Conservation (phyloP, 768 basidiomycete genomes). For the Phlebiopsis gigantea region DNA sequence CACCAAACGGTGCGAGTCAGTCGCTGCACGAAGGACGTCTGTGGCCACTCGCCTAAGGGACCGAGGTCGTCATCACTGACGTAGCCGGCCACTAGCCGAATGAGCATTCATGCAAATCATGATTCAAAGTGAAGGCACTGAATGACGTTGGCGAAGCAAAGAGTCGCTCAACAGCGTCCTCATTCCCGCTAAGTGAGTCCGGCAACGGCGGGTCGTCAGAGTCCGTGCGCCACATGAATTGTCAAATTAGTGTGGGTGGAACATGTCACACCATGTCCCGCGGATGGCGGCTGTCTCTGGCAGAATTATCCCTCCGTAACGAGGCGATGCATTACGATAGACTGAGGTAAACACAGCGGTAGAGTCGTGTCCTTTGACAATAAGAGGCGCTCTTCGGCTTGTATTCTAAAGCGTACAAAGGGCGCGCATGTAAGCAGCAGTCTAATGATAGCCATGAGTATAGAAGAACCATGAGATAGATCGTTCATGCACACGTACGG, state of each 20-base stretch:
- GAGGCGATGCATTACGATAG: background rate
- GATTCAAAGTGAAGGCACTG: background rate
- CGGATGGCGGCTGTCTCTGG: background rate
- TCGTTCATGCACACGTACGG: background rate
- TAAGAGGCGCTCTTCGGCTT: background rate
- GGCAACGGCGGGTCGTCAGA: background rate
- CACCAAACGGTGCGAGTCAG: background rate
- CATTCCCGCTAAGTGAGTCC: background rate
- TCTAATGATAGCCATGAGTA: background rate
- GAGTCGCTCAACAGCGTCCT: background rate
- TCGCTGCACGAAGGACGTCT: background rate
- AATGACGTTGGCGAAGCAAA: background rate
- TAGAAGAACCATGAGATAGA: background rate
- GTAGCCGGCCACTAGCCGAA: conserved; percentile 7
- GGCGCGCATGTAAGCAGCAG: background rate
- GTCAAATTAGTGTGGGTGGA: background rate
- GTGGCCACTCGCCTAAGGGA: background rate
- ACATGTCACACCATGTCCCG: background rate
- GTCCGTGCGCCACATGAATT: background rate
- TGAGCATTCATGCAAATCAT: background rate
- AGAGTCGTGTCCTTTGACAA: background rate
- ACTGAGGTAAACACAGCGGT: background rate
- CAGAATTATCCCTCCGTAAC: background rate
- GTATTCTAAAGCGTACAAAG: background rate
- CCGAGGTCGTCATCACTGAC: conserved; percentile 2